Base-by-base conservation (phyloP, 306 rosid species). In the Oxytropis ochrocephala region DNA sequence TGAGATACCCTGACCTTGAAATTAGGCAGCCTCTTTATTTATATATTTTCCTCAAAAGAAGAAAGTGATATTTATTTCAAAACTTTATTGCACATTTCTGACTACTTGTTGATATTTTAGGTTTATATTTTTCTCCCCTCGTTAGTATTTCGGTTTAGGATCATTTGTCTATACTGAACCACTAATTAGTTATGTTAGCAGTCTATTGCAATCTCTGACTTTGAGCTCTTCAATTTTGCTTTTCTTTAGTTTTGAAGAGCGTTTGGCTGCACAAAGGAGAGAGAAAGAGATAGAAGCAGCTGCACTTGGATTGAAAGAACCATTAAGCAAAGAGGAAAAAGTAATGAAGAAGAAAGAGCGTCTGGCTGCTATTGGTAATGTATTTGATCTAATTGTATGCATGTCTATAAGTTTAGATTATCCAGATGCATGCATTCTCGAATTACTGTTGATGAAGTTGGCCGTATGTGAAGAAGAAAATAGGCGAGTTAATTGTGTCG, bases 291-390 rank as follows among this genome's bases (percentile, higher is more conserved):
- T 79, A 33, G 92, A 84, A 18, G 72, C 82, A 51, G 69, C 83
- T 51, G 96, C 91, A 72, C 92, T 84, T 72, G 99, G 99, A 47
- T 95, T 89, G 75, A 89, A 91, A 81, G 87, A 78, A 72, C 95
- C 92, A 60, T 72, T 91, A 85, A 91, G 86, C 82, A 95, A 89
- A 79, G 99, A 95, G 78, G 97, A 95, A 81, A 84, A 63, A 79
- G 67, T 86, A 80, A 81, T 18, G 91, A 91, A 88, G 84, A 94
- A 89, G 89, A 94, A 94, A 78, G 88, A 94, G 80, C 89, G 99
- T 48, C 83, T 94, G 73, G 99, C 99, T 63, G 99, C 99, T 72
- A 94, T 94, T 85, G 99, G 99, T 94, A 87, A 80, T 71, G 74
- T 27, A 68, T 50, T 65, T 84, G 48, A 69, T 62, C 44, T 69